These are phyloP conservation scores for Pseudodiploospora longispora DNA, from an alignment of 2,329 filamentous ascomycete genomes.

Conservation along the genomic window DNA sequence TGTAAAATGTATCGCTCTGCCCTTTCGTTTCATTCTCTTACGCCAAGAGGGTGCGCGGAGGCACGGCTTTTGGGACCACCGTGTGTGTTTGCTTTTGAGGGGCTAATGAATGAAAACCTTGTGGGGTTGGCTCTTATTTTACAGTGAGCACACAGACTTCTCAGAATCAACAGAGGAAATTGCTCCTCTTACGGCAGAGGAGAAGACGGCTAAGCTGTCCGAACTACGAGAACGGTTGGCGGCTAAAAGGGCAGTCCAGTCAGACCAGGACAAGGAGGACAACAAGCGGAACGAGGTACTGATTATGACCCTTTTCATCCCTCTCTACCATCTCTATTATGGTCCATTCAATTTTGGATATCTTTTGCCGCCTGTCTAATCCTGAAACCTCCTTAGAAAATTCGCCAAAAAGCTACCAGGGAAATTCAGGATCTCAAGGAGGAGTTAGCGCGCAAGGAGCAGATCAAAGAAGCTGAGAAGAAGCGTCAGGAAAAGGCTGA, in stretches of 20 bases:
- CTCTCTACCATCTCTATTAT: not conserved
- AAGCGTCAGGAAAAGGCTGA: slow-evolving; percentile 84
- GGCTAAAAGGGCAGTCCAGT: slow-evolving; percentile 61
- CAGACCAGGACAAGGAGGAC: slow-evolving; percentile 69
- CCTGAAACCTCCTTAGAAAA: slow-evolving; percentile 37
- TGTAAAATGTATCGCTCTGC: slow-evolving; percentile 16
- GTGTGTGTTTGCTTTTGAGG: too few relatives aligned
- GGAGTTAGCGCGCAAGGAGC: slow-evolving; percentile 78
- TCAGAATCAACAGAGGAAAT: slow-evolving; percentile 90
- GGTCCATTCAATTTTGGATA: not conserved
- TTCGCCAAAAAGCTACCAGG: slow-evolving; percentile 78
- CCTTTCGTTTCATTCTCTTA: not conserved
- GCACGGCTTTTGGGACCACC: too few relatives aligned
- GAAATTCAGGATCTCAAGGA: slow-evolving; percentile 87
- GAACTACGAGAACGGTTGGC: slow-evolving; percentile 66
- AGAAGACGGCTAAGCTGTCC: slow-evolving; percentile 73
- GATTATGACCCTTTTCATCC: too few relatives aligned
- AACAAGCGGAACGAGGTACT: slow-evolving; percentile 75
- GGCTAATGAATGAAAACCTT: too few relatives aligned
- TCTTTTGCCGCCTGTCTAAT: not conserved
- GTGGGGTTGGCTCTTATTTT: not conserved
- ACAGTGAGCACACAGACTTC: slow-evolving; percentile 78
- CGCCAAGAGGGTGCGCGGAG: too few relatives aligned
- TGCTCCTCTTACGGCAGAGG: slow-evolving; percentile 80
- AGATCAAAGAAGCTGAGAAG: slow-evolving; percentile 79